Base-by-base conservation (phyloP, 345 rosid species). In the Boechera stricta region DNA sequence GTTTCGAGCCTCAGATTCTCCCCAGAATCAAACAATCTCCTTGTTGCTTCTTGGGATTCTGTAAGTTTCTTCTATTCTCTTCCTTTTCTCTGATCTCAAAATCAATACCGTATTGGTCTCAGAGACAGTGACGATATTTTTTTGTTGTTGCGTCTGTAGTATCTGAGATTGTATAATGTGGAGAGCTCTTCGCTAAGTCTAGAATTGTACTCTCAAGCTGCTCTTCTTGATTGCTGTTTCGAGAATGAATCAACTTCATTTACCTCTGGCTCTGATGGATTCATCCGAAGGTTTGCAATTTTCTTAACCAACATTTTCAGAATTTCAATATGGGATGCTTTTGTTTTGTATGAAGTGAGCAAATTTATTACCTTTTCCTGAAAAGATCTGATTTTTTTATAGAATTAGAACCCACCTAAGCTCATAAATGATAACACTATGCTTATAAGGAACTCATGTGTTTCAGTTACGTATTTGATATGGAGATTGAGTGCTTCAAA, bases 41-140 rank as follows among this genome's bases (percentile, higher is more conserved):
- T 96, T 28, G 52, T 96, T 68, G 79, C 98, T 51, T 91, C 98
- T 24, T 95, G 99, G 99, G 99, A 95, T 62, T 84, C 90, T 6
- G 97, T 95, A 29, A 86, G 96, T 82, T 8, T 78, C 64, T 38
- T 28, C 51, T 67, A 12, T 71, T 38, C 7, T 13, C 44, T 29
- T 59, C 44, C 5, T 49, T 62, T 53, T 53, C 6, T 61, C 41
- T 1, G 8, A 64, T 64, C 62, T 64, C 67, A 18, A 41, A 3
- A 28, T 48, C 45, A 2, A 55, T 35, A 63, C 47, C 52, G 5
- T 16, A 29, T 57, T 26, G 31, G 7, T 49, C 18, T 28, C 13
- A 11, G 10, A 11, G 21, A 12, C 4, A 5, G 36, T 8, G 12
- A 2, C 55, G 54, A 33, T 2, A 10, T n/a, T 33, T 10, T 38